Conservation (phyloP, 225 moss, liverwort and hornwort genomes). For the Pseudisothecium myosuroides region DNA sequence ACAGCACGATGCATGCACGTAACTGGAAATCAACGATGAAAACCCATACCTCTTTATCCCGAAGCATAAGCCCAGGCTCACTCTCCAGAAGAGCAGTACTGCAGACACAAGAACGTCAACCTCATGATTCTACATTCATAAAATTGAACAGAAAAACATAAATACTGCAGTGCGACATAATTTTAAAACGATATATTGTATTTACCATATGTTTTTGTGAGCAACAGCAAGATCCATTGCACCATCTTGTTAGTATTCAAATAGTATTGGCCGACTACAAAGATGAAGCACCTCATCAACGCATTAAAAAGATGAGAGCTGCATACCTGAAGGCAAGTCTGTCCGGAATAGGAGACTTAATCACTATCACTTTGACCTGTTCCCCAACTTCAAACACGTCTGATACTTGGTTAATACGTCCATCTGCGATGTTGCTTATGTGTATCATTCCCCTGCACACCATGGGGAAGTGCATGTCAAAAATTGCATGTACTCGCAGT, state of each 20-base stretch:
- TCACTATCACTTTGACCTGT: conserved; percentile 34
- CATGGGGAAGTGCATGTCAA: background rate
- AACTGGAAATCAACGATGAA: background rate
- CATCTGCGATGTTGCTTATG: conserved; percentile 33
- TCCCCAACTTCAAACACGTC: conserved; percentile 43
- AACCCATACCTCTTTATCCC: conserved; percentile 45
- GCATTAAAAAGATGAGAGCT: background rate
- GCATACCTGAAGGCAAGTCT: conserved; percentile 55
- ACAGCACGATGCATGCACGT: background rate
- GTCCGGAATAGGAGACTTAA: conserved; percentile 32
- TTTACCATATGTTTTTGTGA: background rate
- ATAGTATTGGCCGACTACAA: background rate
- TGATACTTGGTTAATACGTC: conserved; percentile 23
- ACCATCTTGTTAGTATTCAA: background rate
- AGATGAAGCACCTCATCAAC: background rate
- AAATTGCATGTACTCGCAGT: background rate
- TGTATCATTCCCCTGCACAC: conserved; percentile 41
- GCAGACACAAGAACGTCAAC: background rate
- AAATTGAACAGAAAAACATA: background rate
- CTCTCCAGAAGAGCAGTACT: conserved; percentile 77
- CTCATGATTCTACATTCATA: background rate
- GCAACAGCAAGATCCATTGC: background rate
- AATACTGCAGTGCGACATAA: background rate
- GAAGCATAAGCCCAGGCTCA: conserved; percentile 62
- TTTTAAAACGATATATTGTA: background rate